Base-by-base conservation (phyloP, 83 land plant species). In the Thuja plicata region DNA sequence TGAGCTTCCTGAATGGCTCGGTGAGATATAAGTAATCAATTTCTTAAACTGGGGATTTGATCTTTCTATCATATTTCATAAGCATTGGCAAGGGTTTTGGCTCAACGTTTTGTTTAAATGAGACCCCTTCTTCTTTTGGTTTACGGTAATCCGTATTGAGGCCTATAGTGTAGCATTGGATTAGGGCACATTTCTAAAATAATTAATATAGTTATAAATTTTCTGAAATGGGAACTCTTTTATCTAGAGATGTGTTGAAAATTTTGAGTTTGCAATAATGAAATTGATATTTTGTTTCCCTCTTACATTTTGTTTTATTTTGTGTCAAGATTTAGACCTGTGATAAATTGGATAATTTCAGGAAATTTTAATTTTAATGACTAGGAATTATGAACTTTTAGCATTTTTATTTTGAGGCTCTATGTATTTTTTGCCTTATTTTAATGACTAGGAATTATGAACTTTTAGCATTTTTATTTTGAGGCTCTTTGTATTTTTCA, bases 1-100 rank as follows among this genome's bases (percentile, higher is more conserved):
- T 50, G 86, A 84, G 16, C 46, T 84, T 24, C 86, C 86, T 50
- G 86, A 62, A 15, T 52, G 86, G 86, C 62, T 52, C 37, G 86
- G 86, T 52, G 86, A 84, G 54, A 84, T 62, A 62, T 84, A 32
- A 84, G 62, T 38, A 17, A 7, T 76, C 35, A 19, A 76, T 13
- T 12, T 76, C 38, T 76, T 76, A 3, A 32, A 24, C 12, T 76
- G 4, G 35, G 34, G 17, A 3, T 3, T 76, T 13, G 16, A 3
- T 34, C 35, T 34, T 74, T 5, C 34, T 32, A 12, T 2, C 11
- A 2, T 3, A 17, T 50, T 50, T 6, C 13, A 11, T 34, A 11
- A 12, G 17, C 79, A 74, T 34, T 35, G 12, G 34, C 15, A 35
- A 76, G 79, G 79, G 79, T 76, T 76, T 76, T 34, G 38, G 35